Evolutionary conservation across 192 early-diverging fungal species (phyloP).

Genomic region (Paraglomus occultum): DNA sequence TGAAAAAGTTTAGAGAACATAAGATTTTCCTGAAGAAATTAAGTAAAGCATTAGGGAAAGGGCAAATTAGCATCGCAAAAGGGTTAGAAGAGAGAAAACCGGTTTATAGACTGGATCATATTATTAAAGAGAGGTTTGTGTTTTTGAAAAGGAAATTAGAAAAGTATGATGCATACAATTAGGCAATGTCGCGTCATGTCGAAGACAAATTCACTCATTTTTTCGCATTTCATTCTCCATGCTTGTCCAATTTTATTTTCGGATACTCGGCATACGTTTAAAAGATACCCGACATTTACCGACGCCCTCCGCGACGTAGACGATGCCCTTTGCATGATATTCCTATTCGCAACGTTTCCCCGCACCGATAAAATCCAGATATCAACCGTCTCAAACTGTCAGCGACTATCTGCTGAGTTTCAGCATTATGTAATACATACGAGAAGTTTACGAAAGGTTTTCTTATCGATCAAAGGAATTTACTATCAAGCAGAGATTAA

Average conservation of each 20-base stretch:
- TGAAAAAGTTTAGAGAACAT: slow-evolving; percentile 91
- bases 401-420: slow-evolving; percentile 86
- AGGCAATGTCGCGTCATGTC: not conserved
- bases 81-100: slow-evolving; percentile 75
- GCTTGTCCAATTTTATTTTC: not conserved
- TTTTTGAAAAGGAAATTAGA: not conserved
- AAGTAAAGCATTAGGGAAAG: slow-evolving; percentile 80
- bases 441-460: slow-evolving; percentile 79
- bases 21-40: slow-evolving; percentile 86
- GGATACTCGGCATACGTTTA: not conserved
- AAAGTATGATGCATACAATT: slow-evolving; percentile 19
- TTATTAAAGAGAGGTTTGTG: slow-evolving; percentile 84
- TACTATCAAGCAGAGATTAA: slow-evolving; percentile 99
- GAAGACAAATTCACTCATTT: not conserved
- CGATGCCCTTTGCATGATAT: slow-evolving; percentile 97
- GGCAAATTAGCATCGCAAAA: slow-evolving; percentile 75
- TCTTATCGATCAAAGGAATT: slow-evolving; percentile 98
- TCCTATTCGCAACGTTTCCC: slow-evolving; percentile 91
- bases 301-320: slow-evolving; percentile 94
- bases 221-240: not conserved
- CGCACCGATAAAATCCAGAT: slow-evolving; percentile 57
- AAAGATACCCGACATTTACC: slow-evolving; percentile 86
- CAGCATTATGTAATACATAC: slow-evolving; percentile 86
- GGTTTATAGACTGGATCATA: slow-evolving; percentile 85
- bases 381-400: slow-evolving; percentile 70